Evolutionary conservation across 164 flowering plant genomes (phyloP).

Genomic region (Buxus sempervirens): DNA sequence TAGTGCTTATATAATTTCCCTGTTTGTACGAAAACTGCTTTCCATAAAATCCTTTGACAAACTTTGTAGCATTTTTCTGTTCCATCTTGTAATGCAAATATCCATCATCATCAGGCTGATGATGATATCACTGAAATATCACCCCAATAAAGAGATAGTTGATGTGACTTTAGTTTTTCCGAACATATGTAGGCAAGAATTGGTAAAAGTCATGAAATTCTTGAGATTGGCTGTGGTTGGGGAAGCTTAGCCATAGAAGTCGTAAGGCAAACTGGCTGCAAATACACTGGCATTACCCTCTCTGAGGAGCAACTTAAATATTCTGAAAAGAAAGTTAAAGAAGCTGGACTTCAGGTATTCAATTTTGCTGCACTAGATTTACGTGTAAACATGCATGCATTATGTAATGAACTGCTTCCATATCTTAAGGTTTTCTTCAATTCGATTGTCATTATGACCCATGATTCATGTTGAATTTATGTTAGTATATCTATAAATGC

Average conservation of each 20-base stretch:
- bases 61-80: no score
- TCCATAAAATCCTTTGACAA: no score
- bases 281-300: slow-evolving; percentile 90
- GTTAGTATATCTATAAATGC: neutral
- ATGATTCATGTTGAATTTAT: neutral
- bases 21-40: no score
- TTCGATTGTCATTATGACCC: neutral
- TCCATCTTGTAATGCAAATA: no score
- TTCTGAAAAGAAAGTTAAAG: slow-evolving; percentile 70
- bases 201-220: slow-evolving; percentile 56
- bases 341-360: slow-evolving; percentile 80
- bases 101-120: no score
- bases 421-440: neutral
- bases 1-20: no score
- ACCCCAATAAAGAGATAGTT: no score
- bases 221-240: slow-evolving; percentile 97
- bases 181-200: slow-evolving; percentile 52
- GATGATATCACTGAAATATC: no score
- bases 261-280: slow-evolving; percentile 82
- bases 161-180: neutral
- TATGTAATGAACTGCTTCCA: neutral
- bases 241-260: slow-evolving; percentile 90
- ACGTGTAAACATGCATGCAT: neutral
- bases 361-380: neutral
- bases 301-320: slow-evolving; percentile 73